A percentile compares a stretch with the other conserved stretches of the same genome.
Conservation (phyloP, 2,329 filamentous ascomycete genomes). For the Aspergillus tanneri region DNA sequence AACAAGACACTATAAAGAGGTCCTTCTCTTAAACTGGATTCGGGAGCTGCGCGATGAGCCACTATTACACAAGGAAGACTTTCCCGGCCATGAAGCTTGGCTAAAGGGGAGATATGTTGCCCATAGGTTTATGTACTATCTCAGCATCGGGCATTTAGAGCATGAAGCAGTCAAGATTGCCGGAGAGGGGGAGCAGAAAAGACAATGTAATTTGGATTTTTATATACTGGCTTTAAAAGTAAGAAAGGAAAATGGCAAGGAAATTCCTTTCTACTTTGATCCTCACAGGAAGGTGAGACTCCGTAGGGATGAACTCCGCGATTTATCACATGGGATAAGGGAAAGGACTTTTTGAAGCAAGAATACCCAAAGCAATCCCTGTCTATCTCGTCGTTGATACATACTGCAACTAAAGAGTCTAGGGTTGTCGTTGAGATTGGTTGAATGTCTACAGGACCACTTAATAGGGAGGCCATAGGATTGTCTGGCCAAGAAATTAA, state of each 20-base stretch:
- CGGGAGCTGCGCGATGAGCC: neutral
- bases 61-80: neutral
- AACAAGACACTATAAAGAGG: neutral
- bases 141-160: neutral
- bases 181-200: neutral
- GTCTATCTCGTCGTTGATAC: neutral
- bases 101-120: too few relatives aligned
- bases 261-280: neutral
- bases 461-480: too few relatives aligned
- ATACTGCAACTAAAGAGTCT: neutral
- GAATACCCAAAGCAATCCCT: neutral
- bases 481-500: too few relatives aligned
- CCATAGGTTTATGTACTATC: neutral
- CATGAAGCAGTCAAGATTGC: neutral
- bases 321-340: neutral
- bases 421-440: neutral
- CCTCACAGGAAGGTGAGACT: neutral
- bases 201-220: neutral
- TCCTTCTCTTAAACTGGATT: neutral
- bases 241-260: neutral
- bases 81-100: neutral
- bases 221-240: neutral
- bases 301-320: neutral
- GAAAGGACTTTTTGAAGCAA: neutral
- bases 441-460: too few relatives aligned